Percentiles rank a stretch among this genome's conserved stretches.
Evolutionary conservation across 2,329 filamentous ascomycete species (phyloP).

Genomic region (Alternaria atra): DNA sequence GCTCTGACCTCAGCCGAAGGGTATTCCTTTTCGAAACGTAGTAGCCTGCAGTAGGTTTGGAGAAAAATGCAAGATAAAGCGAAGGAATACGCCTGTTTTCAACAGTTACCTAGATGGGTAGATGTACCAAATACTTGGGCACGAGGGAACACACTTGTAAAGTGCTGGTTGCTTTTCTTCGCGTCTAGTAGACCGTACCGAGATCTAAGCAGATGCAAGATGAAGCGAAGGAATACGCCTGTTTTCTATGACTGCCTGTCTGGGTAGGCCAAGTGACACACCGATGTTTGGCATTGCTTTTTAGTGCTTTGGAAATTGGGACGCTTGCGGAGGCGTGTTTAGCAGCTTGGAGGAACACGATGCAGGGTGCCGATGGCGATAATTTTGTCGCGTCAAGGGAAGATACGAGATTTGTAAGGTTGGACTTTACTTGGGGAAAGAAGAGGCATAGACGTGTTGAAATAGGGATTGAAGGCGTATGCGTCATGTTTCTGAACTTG

Average conservation of each 20-base stretch:
- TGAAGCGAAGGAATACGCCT: slow-evolving; percentile 18
- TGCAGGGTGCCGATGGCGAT: slow-evolving; percentile 2
- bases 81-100: slow-evolving; percentile 19
- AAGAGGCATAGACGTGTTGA: not conserved
- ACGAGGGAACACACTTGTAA: not conserved
- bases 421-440: not conserved
- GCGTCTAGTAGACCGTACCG: not conserved
- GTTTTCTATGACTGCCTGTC: slow-evolving; percentile 14
- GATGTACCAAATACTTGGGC: not conserved
- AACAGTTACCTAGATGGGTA: slow-evolving; percentile 9
- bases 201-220: slow-evolving; percentile 10
- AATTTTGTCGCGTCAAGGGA: not conserved
- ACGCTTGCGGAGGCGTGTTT: slow-evolving; percentile 3
- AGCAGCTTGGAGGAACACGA: not conserved
- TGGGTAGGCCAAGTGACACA: slow-evolving; percentile 5
- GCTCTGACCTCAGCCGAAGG: not conserved
- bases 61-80: slow-evolving; percentile 10
- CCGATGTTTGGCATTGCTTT: not conserved
- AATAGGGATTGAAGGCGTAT: not conserved
- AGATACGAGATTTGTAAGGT: not conserved
- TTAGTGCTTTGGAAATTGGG: not conserved
- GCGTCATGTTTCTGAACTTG: not conserved
- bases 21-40: not conserved
- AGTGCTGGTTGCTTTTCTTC: slow-evolving; percentile 9
- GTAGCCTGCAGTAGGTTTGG: not conserved